phyloP scores from a whole-genome alignment of 139 green algal genomes.

The Chlamydomonas schloesseri region DNA sequence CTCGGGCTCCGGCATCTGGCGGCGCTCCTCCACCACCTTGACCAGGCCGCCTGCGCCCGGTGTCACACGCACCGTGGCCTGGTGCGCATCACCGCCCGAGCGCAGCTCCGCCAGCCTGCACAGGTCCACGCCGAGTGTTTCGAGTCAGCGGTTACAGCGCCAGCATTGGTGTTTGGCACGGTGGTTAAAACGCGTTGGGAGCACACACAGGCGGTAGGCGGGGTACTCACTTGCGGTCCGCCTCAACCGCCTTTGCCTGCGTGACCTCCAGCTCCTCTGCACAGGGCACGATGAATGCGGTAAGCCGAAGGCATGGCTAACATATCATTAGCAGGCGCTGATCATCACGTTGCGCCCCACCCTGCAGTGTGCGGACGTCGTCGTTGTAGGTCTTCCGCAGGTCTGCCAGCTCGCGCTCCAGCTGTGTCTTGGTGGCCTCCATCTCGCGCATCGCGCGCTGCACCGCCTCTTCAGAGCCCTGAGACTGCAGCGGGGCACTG shows the following conservation, averaged over 20 bases:
- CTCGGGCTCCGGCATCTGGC: not conserved
- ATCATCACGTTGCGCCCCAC: not conserved
- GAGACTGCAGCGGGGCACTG: too few species aligned
- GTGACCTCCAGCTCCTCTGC: conserved; percentile 49
- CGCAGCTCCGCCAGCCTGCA: conserved; percentile 20
- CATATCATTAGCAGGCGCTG: too few species aligned
- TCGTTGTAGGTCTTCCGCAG: not conserved
- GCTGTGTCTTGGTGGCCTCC: not conserved
- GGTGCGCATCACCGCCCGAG: not conserved
- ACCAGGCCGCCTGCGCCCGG: not conserved
- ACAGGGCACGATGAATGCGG: not conserved
- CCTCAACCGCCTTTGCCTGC: conserved; percentile 6
- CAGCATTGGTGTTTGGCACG: too few species aligned
- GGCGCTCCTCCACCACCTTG: conserved; percentile 20
- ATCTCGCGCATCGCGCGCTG: conserved; percentile 5
- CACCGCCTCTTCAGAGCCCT: too few species aligned
- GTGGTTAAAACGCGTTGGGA: too few species aligned
- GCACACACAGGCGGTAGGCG: too few species aligned
- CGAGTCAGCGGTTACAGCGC: too few species aligned
- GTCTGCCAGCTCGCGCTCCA: conserved; percentile 27
- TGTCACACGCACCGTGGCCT: not conserved
- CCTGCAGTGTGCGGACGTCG: conserved; percentile 22
- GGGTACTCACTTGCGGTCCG: conserved; percentile 30
- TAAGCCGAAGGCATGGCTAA: too few species aligned
- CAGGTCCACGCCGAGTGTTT: too few species aligned